A percentile compares a stretch with the other conserved stretches of the same genome.
phyloP scores from a whole-genome alignment of 2,329 filamentous ascomycete species.

The Aureobasidium namibiae region DNA sequence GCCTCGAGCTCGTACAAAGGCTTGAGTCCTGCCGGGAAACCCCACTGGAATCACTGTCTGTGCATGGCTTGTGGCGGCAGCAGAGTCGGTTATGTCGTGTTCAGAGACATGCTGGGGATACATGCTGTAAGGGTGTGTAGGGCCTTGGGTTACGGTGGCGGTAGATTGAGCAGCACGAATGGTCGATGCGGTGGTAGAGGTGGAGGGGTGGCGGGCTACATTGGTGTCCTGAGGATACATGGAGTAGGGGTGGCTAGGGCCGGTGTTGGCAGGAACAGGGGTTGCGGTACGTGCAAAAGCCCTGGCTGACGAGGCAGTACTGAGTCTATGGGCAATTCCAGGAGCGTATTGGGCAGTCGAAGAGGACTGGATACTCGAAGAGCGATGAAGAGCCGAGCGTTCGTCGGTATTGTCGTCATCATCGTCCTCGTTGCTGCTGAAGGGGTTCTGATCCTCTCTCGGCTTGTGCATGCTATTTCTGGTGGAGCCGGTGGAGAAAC shows the following conservation, averaged over 20 bases:
- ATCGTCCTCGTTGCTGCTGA: conserved; percentile 28
- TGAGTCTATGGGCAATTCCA: conserved; percentile 21
- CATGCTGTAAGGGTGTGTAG: conserved; percentile 77
- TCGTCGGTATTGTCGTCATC: conserved; percentile 19
- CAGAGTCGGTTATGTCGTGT: conserved; percentile 41
- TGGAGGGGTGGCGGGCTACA: conserved; percentile 50
- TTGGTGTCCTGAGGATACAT: conserved; percentile 70
- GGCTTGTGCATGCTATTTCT: conserved; percentile 28
- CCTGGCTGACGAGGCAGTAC: conserved; percentile 31
- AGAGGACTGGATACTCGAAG: conserved; percentile 26
- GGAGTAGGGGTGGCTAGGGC: conserved; percentile 75
- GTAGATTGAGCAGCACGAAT: conserved; percentile 50
- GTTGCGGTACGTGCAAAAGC: conserved; percentile 42
- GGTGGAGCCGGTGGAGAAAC: not conserved
- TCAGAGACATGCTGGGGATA: conserved; percentile 69
- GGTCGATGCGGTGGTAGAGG: conserved; percentile 61
- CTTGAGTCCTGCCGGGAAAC: conserved; percentile 58
- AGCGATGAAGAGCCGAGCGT: conserved; percentile 17
- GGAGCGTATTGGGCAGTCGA: conserved; percentile 25
- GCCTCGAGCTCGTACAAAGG: conserved; percentile 63
- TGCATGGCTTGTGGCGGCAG: conserved; percentile 27
- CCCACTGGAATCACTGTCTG: conserved; percentile 57
- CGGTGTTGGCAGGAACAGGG: conserved; percentile 61
- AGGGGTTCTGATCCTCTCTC: conserved; percentile 24
- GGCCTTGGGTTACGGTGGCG: conserved; percentile 52